A percentile compares a stretch with the other conserved stretches of the same genome.
Evolutionary conservation across 148 eudicot genomes (phyloP).

Genomic region (Dianthus caryophyllus): DNA sequence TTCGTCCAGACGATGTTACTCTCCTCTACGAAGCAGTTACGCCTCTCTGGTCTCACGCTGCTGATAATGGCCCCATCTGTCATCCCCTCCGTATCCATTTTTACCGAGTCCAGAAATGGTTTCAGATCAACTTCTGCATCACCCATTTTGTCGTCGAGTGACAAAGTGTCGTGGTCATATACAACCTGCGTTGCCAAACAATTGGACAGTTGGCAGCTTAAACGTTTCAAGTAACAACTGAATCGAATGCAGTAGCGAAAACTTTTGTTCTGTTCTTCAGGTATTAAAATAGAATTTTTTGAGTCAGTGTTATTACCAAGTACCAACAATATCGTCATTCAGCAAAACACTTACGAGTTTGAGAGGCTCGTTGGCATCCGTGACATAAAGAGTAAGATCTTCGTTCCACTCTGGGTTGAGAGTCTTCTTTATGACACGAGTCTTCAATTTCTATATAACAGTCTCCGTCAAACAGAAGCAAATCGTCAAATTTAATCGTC

Average conservation of each 20-base stretch:
- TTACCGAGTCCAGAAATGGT: slow-evolving; percentile 20
- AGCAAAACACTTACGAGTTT: slow-evolving; percentile 25
- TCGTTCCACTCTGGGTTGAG: slow-evolving; percentile 39
- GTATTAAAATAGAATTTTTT: too few species aligned
- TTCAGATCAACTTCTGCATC: slow-evolving; percentile 23
- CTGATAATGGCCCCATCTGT: slow-evolving; percentile 15
- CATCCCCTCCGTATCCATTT: slow-evolving; percentile 16
- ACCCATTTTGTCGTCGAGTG: slow-evolving; percentile 26
- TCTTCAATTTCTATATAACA: slow-evolving; percentile 30
- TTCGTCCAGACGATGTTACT: slow-evolving; percentile 20
- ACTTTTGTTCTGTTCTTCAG: too few species aligned
- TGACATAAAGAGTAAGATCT: slow-evolving; percentile 35
- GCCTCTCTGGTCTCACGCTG: slow-evolving; percentile 15
- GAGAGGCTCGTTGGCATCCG: slow-evolving; percentile 28
- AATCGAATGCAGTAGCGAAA: neutral
- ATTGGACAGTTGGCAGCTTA: neutral
- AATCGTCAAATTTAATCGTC: neutral
- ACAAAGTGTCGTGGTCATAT: slow-evolving; percentile 27
- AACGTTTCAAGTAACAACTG: neutral
- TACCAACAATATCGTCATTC: neutral
- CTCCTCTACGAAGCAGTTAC: slow-evolving; percentile 22
- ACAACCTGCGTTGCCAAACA: slow-evolving; percentile 15
- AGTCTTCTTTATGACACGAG: slow-evolving; percentile 31
- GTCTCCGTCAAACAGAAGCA: neutral
- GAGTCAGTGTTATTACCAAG: too few species aligned